These are phyloP conservation scores for Cyclostephanos tholiformis DNA, from an alignment of 108 stramenopile genomes.

Conservation along the genomic window DNA sequence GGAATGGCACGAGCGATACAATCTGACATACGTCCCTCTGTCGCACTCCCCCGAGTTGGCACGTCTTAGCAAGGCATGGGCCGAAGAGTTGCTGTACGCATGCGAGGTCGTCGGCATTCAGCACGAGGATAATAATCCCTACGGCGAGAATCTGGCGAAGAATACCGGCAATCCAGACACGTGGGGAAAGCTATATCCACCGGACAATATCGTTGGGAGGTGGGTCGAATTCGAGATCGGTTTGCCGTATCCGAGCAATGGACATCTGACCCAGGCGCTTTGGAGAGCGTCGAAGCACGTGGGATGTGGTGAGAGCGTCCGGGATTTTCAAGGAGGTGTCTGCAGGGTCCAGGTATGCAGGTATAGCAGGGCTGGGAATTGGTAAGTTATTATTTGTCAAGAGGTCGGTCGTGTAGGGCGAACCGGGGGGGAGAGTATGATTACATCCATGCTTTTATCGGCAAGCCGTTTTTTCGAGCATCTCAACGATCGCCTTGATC, in stretches of 20 bases:
- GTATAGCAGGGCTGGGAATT: conserved; percentile 48
- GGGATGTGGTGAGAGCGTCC: conserved; percentile 46
- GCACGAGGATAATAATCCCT: conserved; percentile 30
- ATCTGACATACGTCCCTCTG: conserved; percentile 39
- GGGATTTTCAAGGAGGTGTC: conserved; percentile 21
- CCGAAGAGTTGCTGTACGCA: conserved; percentile 37
- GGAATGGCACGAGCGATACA: conserved; percentile 43
- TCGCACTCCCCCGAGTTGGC: conserved; percentile 41
- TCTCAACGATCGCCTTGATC: neutral
- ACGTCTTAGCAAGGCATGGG: conserved; percentile 30
- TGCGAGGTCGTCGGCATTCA: conserved; percentile 40
- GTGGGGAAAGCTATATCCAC: conserved; percentile 47
- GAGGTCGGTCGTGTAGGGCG: neutral
- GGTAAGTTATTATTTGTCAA: conserved; percentile 8
- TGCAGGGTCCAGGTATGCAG: conserved; percentile 52
- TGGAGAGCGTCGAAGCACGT: conserved; percentile 43
- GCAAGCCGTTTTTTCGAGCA: neutral
- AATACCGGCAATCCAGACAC: conserved; percentile 35
- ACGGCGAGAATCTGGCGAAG: conserved; percentile 51
- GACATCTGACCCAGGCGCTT: conserved; percentile 43
- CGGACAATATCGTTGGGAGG: conserved; percentile 34
- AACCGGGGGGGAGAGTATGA: neutral
- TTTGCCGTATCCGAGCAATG: conserved; percentile 44
- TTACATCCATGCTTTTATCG: neutral
- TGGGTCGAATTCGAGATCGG: conserved; percentile 50